phyloP scores from a whole-genome alignment of 176 grass and related monocot genomes.

The Carex myosuroides region DNA sequence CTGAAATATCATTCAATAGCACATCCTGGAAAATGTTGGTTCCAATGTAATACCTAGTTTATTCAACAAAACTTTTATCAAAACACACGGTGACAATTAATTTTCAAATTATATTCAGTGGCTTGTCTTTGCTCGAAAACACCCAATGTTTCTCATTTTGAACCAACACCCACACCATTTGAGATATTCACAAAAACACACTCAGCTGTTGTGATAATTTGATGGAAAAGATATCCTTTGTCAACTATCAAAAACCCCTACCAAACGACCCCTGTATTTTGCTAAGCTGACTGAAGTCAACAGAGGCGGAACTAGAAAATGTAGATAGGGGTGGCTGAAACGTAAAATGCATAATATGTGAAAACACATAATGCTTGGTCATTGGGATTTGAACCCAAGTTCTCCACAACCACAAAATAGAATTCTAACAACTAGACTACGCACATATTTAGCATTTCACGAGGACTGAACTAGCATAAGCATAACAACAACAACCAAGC shows the following conservation, averaged over 20 bases:
- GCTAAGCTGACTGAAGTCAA: neutral
- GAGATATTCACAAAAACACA: neutral
- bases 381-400: too few species aligned
- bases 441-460: too few species aligned
- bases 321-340: too few species aligned
- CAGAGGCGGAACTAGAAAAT: too few species aligned
- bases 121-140: neutral
- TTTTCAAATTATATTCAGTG: neutral
- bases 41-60: slow-evolving; percentile 75
- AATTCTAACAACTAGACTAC: too few species aligned
- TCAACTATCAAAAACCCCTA: neutral
- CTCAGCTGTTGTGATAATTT: neutral
- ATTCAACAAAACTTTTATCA: slow-evolving; percentile 5
- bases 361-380: too few species aligned
- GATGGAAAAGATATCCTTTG: neutral
- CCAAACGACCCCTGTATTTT: neutral
- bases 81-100: neutral
- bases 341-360: too few species aligned
- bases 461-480: too few species aligned
- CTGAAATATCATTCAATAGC: slow-evolving; percentile 92
- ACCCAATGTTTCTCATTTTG: neutral
- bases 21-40: slow-evolving; percentile 82
- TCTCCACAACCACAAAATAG: too few species aligned
- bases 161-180: neutral
- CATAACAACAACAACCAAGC: too few species aligned